Evolutionary conservation across 1,284 basidiomycete genomes (phyloP).

Genomic region (Melampsora americana): DNA sequence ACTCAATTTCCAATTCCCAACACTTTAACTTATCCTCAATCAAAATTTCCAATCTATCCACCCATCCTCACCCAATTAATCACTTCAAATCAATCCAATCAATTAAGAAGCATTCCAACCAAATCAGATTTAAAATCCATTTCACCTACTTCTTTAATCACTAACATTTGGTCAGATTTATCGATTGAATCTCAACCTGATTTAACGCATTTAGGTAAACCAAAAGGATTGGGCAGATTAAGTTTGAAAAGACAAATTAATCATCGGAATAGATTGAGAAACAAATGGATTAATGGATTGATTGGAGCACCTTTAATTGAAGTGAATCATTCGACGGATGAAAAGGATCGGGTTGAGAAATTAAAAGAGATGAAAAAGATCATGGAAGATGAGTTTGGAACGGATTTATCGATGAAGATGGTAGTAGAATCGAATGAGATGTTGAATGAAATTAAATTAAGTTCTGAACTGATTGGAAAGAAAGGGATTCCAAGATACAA

Average conservation of each 20-base stretch:
- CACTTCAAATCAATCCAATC: slow-evolving; percentile 8
- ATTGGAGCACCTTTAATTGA: slow-evolving; percentile 24
- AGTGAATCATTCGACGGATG: background rate
- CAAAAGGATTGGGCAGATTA: slow-evolving; percentile 26
- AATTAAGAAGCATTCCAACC: slow-evolving; percentile 4
- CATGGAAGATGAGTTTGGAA: slow-evolving; percentile 16
- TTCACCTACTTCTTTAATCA: slow-evolving; percentile 28
- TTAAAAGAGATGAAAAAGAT: too few species aligned
- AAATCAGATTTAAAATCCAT: slow-evolving; percentile 11
- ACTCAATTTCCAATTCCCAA: background rate
- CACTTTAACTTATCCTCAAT: slow-evolving; percentile 13
- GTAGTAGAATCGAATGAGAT: slow-evolving; percentile 16
- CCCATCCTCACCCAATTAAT: slow-evolving; percentile 16
- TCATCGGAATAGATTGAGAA: slow-evolving; percentile 3
- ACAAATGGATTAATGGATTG: slow-evolving; percentile 30
- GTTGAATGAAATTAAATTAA: slow-evolving; percentile 20
- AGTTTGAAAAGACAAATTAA: slow-evolving; percentile 36
- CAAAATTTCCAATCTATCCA: slow-evolving; percentile 26
- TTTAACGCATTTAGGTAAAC: background rate
- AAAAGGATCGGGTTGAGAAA: too few species aligned
- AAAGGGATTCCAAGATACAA: slow-evolving; percentile 13
- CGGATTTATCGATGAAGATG: background rate
- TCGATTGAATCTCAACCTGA: slow-evolving; percentile 9
- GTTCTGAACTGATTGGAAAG: background rate
- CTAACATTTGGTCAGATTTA: slow-evolving; percentile 37